Conservation (phyloP, 164 flowering plant species). For the Aristolochia fimbriata region DNA sequence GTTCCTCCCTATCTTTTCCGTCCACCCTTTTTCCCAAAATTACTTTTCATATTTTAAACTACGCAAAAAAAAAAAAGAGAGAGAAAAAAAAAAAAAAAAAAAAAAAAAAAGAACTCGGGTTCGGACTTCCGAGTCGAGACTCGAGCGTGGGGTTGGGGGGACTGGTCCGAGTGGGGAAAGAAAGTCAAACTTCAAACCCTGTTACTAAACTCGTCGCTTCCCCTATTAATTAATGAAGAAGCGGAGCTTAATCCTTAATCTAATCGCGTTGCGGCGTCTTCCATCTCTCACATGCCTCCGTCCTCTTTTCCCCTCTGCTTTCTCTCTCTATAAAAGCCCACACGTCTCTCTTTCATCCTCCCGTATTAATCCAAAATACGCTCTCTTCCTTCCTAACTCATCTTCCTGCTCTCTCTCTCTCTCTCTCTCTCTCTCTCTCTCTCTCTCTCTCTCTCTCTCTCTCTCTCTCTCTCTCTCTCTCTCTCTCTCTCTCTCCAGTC, state of each 20-base stretch:
- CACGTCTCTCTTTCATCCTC: neutral
- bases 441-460: slow-evolving; percentile 1
- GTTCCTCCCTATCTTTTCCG: neutral
- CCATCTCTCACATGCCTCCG: slow-evolving; percentile 1
- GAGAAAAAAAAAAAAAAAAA: neutral
- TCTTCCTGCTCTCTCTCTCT: neutral
- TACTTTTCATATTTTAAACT: too few relatives aligned
- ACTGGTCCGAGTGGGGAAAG: neutral
- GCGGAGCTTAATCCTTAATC: neutral
- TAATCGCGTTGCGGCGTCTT: neutral
- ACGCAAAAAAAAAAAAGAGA: neutral
- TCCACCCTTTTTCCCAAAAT: too few relatives aligned
- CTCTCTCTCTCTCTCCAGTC: neutral
- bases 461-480: neutral
- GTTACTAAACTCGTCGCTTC: neutral
- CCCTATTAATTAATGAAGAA: neutral
- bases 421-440: neutral
- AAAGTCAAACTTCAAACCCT: slow-evolving; percentile 5
- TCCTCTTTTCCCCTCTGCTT: neutral
- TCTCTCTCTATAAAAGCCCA: neutral
- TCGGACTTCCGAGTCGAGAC: too few relatives aligned
- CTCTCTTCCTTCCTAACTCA: neutral
- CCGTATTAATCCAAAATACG: neutral
- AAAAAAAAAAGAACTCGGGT: neutral
- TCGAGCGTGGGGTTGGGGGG: neutral